These are phyloP conservation scores for Glycine soja DNA, from an alignment of 306 rosid species.

Conservation along the genomic window DNA sequence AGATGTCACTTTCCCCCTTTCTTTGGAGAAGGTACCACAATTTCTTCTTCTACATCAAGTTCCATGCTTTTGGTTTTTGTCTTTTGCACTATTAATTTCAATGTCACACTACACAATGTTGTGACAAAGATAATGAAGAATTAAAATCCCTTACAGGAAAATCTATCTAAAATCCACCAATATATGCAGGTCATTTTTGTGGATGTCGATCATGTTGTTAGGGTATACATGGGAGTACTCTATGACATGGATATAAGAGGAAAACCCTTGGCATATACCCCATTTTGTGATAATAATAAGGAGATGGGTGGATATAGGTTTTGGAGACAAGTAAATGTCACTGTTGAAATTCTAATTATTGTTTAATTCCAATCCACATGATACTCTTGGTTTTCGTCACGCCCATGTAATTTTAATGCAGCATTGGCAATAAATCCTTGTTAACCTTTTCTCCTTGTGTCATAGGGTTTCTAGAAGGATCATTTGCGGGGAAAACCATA, in stretches of 20 bases:
- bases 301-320: slow-evolving; percentile 99
- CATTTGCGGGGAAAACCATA: slow-evolving; percentile 92
- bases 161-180: slow-evolving; percentile 5
- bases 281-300: slow-evolving; percentile 95
- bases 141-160: not conserved
- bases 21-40: slow-evolving; percentile 35
- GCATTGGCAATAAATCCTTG: not conserved
- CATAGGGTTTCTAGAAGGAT: slow-evolving; percentile 97
- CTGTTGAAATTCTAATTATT: slow-evolving; percentile 34
- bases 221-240: slow-evolving; percentile 98
- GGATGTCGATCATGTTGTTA: slow-evolving; percentile 93
- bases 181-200: slow-evolving; percentile 92
- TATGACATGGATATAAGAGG: slow-evolving; percentile 98
- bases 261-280: slow-evolving; percentile 92
- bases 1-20: slow-evolving; percentile 85
- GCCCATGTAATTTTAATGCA: not conserved
- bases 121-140: not conserved
- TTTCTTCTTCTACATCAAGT: not conserved
- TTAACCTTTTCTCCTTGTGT: slow-evolving; percentile 45
- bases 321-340: slow-evolving; percentile 89
- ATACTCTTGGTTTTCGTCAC: not conserved
- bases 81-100: not conserved
- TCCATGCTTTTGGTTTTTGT: not conserved
- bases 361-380: not conserved
- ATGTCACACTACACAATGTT: not conserved